Evolutionary conservation across 2,329 filamentous ascomycete species (phyloP).

Genomic region (Mycosphaerella sp.): DNA sequence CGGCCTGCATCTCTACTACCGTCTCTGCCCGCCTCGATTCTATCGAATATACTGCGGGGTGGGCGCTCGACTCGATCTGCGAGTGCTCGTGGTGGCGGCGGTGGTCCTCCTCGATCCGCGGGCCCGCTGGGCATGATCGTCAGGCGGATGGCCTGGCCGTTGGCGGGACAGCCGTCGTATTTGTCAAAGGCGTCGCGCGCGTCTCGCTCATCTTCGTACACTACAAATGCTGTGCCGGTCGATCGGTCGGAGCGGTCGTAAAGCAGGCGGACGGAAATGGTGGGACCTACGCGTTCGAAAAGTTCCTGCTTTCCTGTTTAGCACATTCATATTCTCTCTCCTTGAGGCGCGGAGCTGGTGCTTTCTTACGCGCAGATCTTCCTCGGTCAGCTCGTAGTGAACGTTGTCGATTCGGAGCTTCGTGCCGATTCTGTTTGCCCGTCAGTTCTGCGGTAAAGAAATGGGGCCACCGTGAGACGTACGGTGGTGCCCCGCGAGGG

Average conservation of each 20-base stretch:
- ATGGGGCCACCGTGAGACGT: background rate
- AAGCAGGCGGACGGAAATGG: slow-evolving; percentile 61
- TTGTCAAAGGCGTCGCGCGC: slow-evolving; percentile 68
- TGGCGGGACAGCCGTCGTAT: slow-evolving; percentile 85
- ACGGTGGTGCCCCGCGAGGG: slow-evolving; percentile 16
- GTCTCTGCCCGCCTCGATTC: slow-evolving; percentile 40
- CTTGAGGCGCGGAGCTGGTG: background rate
- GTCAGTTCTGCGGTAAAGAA: background rate
- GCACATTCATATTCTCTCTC: background rate
- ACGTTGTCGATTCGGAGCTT: slow-evolving; percentile 83
- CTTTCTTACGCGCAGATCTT: slow-evolving; percentile 64
- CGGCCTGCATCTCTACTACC: slow-evolving; percentile 32
- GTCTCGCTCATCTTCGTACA: slow-evolving; percentile 64
- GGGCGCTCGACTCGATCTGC: slow-evolving; percentile 48
- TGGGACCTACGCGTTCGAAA: slow-evolving; percentile 69
- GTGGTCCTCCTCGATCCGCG: slow-evolving; percentile 32
- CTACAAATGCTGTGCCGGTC: slow-evolving; percentile 76
- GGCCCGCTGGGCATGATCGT: slow-evolving; percentile 55
- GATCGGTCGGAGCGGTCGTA: slow-evolving; percentile 89
- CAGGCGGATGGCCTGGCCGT: slow-evolving; percentile 70
- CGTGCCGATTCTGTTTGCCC: slow-evolving; percentile 19
- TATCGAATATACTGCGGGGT: slow-evolving; percentile 59
- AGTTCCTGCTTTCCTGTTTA: slow-evolving; percentile 54
- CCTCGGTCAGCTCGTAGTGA: slow-evolving; percentile 83
- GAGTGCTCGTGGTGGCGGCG: slow-evolving; percentile 19